Evolutionary conservation across 1,139 yeast species (phyloP).

Genomic region (Saccharomyces hybrid): DNA sequence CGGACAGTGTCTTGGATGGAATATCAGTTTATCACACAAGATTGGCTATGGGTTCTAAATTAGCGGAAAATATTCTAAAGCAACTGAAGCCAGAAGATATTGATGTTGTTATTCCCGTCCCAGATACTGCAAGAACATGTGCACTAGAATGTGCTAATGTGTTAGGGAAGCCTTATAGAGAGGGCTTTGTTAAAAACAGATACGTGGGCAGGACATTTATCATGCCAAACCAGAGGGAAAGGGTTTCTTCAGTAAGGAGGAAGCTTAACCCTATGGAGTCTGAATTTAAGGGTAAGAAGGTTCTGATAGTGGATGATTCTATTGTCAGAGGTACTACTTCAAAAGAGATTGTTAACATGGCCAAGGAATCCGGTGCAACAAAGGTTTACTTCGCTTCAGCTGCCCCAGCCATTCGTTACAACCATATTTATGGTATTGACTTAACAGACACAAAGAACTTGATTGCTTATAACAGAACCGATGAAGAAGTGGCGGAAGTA

Average conservation of each 20-base stretch:
- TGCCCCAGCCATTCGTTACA: conserved; percentile 92
- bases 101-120: conserved; percentile 96
- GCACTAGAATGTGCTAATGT: conserved; percentile 88
- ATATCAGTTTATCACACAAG: conserved; percentile 90
- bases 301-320: conserved; percentile 92
- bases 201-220: conserved; percentile 96
- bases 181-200: conserved; percentile 94
- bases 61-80: conserved; percentile 62
- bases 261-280: conserved; percentile 94
- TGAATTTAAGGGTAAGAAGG: conserved; percentile 80
- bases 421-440: conserved; percentile 96
- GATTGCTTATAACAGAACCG: conserved; percentile 76
- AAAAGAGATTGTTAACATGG: conserved; percentile 93
- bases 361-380: conserved; percentile 94
- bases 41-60: conserved; percentile 86
- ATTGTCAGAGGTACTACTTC: conserved; percentile 98
- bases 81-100: conserved; percentile 50
- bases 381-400: conserved; percentile 93
- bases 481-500: conserved; percentile 64
- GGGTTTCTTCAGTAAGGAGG: conserved; percentile 89
- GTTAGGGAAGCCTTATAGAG: conserved; percentile 79
- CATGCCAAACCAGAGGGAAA: conserved; percentile 95
- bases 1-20: conserved; percentile 94
- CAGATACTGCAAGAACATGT: conserved; percentile 93
- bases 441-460: conserved; percentile 91